These are phyloP conservation scores for Fusarium avenaceum DNA, from an alignment of 2,329 filamentous ascomycete species.

Conservation along the genomic window DNA sequence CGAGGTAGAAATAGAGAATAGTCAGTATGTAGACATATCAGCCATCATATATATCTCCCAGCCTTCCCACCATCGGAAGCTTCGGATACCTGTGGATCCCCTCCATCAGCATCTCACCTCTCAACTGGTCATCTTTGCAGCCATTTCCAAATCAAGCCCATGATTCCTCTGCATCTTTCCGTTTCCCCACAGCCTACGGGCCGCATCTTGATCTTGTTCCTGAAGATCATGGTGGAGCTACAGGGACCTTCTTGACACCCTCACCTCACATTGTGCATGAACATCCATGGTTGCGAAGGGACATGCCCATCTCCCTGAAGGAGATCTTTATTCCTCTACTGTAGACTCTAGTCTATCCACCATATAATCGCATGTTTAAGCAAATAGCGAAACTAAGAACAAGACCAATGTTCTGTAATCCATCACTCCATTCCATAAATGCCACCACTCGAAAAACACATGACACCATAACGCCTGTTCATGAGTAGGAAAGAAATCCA, in stretches of 20 bases:
- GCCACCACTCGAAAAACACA: constrained; percentile 29
- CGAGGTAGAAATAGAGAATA: not conserved
- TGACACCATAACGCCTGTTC: constrained; percentile 51
- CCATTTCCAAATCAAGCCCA: constrained; percentile 33
- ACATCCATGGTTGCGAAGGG: not conserved
- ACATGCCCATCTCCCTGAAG: not conserved
- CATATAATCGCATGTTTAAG: constrained; percentile 16
- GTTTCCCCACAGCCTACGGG: constrained; percentile 35
- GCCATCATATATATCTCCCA: constrained; percentile 22
- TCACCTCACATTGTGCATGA: not conserved
- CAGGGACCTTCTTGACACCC: constrained; percentile 2
- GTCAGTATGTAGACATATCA: not conserved
- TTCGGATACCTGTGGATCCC: constrained; percentile 41
- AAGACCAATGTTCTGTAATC: constrained; percentile 45
- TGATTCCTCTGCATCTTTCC: constrained; percentile 31
- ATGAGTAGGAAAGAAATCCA: constrained; percentile 42
- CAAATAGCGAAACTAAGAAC: constrained; percentile 27
- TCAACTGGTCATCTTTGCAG: constrained; percentile 25
- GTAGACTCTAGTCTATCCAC: constrained; percentile 30
- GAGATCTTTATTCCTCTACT: constrained; percentile 36
- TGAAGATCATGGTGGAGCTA: constrained; percentile 36
- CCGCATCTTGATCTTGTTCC: constrained; percentile 39
- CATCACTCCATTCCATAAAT: constrained; percentile 41
- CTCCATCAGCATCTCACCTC: constrained; percentile 31
- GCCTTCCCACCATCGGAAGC: constrained; percentile 37